Evolutionary conservation across 2,329 filamentous ascomycete species (phyloP), one percentile per base, ranked within the genome.

Genomic region (Hymenoscyphus occultus): DNA sequence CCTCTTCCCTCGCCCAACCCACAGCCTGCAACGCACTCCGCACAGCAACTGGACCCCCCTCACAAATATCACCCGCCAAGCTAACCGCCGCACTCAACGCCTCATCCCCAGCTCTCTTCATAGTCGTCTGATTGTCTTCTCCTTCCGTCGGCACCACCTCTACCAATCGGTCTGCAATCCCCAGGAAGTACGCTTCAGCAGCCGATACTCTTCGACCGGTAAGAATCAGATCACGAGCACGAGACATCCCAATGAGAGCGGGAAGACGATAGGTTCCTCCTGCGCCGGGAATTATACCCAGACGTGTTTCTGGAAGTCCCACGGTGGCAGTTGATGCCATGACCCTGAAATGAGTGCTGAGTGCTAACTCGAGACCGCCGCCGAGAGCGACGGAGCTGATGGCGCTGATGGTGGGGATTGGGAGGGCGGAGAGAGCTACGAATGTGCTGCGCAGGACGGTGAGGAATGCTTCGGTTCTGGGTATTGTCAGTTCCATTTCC

Each of bases 201-300:
- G 87, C 94, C 9, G 84, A 83, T 13, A 99, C 90, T 56, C 92
- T 84, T n/a, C 95, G 86, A 2, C 95, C 95, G 0, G 94, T 98
- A 9, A 98, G 82, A 61, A 98, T 90, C 72, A 98, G 80, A 77
- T 99, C 94, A 60, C 93, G 84, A n/a, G 95, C 95, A 63, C 93
- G 87, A 32, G 84, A 82, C 31, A 90, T 80, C 5, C 95, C 95
- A 69, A 99, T 89, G 22, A 99, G 79, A 9, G 84, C 85, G 1
- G 93, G 92, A 0, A 99, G 86, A 10, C 95, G 89, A 77, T 92
- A 92, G 0, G 94, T 98, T 66, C 94, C 95, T 56, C 95, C 95
- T 1, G 94, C 95, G 65, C 95, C 95, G 2, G 95, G 95, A 69
- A 99, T 90, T 76, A 99, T 99, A 64, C 90, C 95, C 2, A 99